Base-by-base conservation (phyloP, 805 yeast genomes). In the Maudiozyma pseudohumilis region DNA sequence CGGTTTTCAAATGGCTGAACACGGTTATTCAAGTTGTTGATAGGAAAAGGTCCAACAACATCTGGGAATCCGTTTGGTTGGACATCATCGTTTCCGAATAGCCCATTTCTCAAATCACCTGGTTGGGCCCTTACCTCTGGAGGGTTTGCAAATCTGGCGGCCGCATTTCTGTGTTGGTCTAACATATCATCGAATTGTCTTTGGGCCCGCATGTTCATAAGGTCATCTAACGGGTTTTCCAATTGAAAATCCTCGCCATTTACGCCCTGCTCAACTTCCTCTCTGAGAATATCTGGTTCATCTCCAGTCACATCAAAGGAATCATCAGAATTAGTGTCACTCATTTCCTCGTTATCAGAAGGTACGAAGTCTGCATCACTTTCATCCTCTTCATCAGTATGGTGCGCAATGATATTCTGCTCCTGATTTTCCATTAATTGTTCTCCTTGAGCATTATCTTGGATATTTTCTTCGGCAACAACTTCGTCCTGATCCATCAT, bases 321-420 rank as follows among this genome's bases (percentile, higher is more conserved):
- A 13, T 28, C 20, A 28, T 28, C 19, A 28, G 11, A 9, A 24
- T 24, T 24, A 24, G 4, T 4, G 10, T 48, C 49, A 39, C 20
- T 22, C 12, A 43, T 46, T 19, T 27, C 13, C 15, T 42, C 45
- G 16, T 53, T 35, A 4, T 39, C 47, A 13, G 39, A 23, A 16
- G 41, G 41, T 12, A 35, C 35, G 34, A 34, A 51, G 42, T 59
- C 59, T 6, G 57, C 57, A 35, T 59, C 61, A 13, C 51, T 52
- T 4, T 42, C 52, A 6, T 49, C 59, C 21, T 54, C 55, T 3
- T 48, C 57, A 16, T 49, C 53, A 28, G 40, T 42, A 10, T 26
- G 27, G 17, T 34, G 24, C 8, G 22, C 40, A 28, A 38, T 32
- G 17, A 36, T 40, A 11, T 27, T 29, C 17, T 37, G 16, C 8